These are phyloP conservation scores for Spergularia marina DNA, from an alignment of 148 eudicot species.

Conservation along the genomic window DNA sequence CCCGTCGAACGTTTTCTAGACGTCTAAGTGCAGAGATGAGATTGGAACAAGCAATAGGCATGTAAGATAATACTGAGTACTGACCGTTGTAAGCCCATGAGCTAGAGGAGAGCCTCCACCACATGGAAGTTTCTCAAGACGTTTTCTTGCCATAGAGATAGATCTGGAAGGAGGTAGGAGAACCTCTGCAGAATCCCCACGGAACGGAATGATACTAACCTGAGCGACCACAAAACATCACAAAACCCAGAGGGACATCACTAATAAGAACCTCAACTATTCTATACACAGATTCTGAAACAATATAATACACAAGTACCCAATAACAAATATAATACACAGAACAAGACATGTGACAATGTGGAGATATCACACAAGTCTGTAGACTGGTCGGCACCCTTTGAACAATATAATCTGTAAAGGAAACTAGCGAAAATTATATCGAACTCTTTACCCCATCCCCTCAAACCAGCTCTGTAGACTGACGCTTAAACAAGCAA, in stretches of 20 bases:
- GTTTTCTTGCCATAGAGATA: conserved; percentile 97
- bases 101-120: conserved; percentile 99
- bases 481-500: neutral
- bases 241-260: neutral
- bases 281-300: neutral
- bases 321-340: neutral
- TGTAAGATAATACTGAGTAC: conserved; percentile 17
- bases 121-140: conserved; percentile 98
- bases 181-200: conserved; percentile 95
- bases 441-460: neutral
- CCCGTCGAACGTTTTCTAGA: neutral
- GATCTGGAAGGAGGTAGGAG: conserved; percentile 96
- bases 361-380: neutral
- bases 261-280: neutral
- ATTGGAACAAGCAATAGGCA: neutral
- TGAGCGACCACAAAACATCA: conserved; percentile 25
- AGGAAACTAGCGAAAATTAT: neutral
- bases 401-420: neutral
- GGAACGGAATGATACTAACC: conserved; percentile 94
- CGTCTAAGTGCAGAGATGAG: neutral
- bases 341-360: neutral
- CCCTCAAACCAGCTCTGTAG: neutral
- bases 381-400: neutral
- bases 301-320: neutral
- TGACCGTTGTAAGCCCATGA: conserved; percentile 97